Evolutionary conservation across 371 early-diverging fungal species (phyloP), one percentile per base, ranked within the genome.

Genomic region (Smittium culicis): DNA sequence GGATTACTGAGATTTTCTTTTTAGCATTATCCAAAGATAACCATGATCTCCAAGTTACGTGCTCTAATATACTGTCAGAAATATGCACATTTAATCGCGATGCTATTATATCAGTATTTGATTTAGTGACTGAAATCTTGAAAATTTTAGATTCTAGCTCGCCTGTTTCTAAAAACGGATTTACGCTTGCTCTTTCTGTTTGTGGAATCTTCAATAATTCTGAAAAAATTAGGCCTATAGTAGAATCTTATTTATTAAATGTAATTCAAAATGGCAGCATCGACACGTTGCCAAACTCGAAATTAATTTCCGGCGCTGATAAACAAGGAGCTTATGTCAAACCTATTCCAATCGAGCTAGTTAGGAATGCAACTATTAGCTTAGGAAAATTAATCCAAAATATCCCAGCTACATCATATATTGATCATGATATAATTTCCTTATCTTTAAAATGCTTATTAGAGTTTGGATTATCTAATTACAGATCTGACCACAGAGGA

Each of bases 401-500:
- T 45, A 11, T 45, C 20, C 20, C 45, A 45, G 45, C 20, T 11
- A 45, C 1, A 72, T 73, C 0, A 69, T 77, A 8, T 11, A 45
- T 45, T 45, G 11, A 5, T 45, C 45, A 45, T 11, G 45, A 45
- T 45, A 45, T 45, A 11, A 5, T 45, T 11, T 11, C 20, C 20
- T 11, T 20, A 5, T 11, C 5, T 20, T 27, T 55, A 27, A 61
- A 35, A 16, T 35, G 28, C 54, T 29, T 65, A 5, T n/a, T 31
- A 29, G 67, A 83, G 28, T 67, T 57, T 0, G 90, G 88, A 16
- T 74, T 94, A 59, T 78, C 83, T 11, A 96, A 98, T 73, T 93
- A 94, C 70, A 86, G 85, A 54, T 83, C 83, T 0, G 94, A 96
- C 69, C 85, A 86, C 35, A 86, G 95, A 31, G 98, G 98, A 24